Conservation (phyloP, 805 yeast genomes). For the Candida mattraensis region DNA sequence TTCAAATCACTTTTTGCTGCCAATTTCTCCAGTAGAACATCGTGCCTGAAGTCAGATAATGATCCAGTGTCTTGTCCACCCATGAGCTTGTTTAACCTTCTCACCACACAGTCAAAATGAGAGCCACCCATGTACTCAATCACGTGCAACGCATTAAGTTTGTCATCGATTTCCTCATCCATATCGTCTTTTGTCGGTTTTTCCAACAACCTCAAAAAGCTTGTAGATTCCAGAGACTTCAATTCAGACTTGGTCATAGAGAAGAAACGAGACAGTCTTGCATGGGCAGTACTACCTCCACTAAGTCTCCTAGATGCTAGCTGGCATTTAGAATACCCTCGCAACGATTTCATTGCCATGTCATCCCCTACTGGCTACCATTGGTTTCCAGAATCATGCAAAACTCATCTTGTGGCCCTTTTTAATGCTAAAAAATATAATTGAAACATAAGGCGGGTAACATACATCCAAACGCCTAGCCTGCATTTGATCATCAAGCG, state of each 20-base stretch:
- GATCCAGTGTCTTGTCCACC: too few relatives aligned
- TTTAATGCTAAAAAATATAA: too few relatives aligned
- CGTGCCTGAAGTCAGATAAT: too few relatives aligned
- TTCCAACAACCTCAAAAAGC: conserved; percentile 5
- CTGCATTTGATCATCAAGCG: too few relatives aligned
- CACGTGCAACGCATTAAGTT: neutral
- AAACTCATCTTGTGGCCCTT: too few relatives aligned
- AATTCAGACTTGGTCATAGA: neutral
- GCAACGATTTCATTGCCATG: neutral
- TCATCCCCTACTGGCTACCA: neutral
- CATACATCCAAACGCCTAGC: too few relatives aligned
- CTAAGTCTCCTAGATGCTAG: neutral
- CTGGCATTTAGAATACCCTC: neutral
- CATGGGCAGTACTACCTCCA: too few relatives aligned
- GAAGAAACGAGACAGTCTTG: conserved; percentile 1
- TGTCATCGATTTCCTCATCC: conserved; percentile 1
- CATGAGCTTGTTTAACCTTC: neutral
- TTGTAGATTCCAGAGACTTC: neutral
- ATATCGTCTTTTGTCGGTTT: conserved; percentile 2
- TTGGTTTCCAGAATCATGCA: neutral
- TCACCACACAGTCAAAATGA: conserved; percentile 1
- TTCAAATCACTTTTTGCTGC: neutral
- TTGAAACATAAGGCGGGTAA: too few relatives aligned
- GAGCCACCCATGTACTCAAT: neutral
- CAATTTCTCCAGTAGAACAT: neutral